Evolutionary conservation across 2,329 filamentous ascomycete genomes (phyloP), one percentile per base, ranked within the genome.

Genomic region (Beauveria varroae): DNA sequence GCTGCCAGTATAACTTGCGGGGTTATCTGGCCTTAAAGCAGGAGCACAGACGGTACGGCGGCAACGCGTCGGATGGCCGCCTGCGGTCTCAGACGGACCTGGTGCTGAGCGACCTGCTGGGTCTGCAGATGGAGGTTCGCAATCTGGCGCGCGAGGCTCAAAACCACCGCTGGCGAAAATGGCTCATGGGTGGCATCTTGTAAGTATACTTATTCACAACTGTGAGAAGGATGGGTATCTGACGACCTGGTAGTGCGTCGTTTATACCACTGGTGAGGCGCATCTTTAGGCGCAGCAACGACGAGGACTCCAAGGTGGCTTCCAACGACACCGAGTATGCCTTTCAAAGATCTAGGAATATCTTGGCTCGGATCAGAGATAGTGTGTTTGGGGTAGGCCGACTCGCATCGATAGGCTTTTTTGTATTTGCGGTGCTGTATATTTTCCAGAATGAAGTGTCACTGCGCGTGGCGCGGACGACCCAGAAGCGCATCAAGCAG

Each of bases 391-490:
- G 79, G 5, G 75, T 73, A 16, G 77, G 78, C 16, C 68, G 75
- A 2, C 68, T 83, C 28, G 81, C 81, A 1, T 78, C 77, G 41
- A 64, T 84, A 10, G 79, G 79, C 9, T 78, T 82, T 64, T 78
- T 85, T 37, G 80, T 85, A 3, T 80, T 85, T 64, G 79, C 81
- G 2, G 79, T 83, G 22, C 71, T 85, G 44, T 85, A 83, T 68
- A 77, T 85, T 14, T 86, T 86, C 64, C 78, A 79, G 66, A 84
- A 82, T 67, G 83, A 86, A 69, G 82, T 86, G 22, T 76, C 79
- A 57, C 68, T 85, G 52, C 77, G 81, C 5, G 81, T 84, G 3
- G 81, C 80, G 12, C 76, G 75, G 67, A 84, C 81, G 4, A 70
- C 83, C 20, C 74, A 76, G 34, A 80, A 78, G 68, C 72, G 81